phyloP scores from a whole-genome alignment of 1,284 basidiomycete genomes.

The Cerrena zonata region DNA sequence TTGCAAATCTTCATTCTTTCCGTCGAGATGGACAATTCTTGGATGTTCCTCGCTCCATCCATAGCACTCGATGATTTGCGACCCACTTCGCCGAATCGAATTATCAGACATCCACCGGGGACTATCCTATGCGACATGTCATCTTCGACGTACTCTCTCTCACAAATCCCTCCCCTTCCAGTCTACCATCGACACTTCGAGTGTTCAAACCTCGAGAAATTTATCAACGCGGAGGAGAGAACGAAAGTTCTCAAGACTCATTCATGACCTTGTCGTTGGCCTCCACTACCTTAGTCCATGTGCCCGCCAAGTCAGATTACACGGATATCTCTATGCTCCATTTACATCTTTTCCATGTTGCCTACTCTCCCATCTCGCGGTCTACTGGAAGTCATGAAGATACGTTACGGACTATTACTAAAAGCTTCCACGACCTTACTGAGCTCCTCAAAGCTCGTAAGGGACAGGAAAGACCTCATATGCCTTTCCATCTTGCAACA shows the following conservation, averaged over 20 bases:
- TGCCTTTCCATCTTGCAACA: conserved; percentile 67
- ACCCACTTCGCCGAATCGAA: conserved; percentile 9
- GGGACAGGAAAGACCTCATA: conserved; percentile 39
- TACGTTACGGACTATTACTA: conserved; percentile 54
- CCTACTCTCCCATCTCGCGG: conserved; percentile 36
- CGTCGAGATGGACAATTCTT: conserved; percentile 50
- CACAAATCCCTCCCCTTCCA: conserved; percentile 26
- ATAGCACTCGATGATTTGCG: not conserved
- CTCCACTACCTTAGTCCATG: conserved; percentile 50
- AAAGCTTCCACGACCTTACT: conserved; percentile 60
- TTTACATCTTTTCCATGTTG: conserved; percentile 53
- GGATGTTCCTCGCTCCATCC: conserved; percentile 34
- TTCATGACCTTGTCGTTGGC: conserved; percentile 43
- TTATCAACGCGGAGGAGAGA: too few species aligned
- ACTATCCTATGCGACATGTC: conserved; percentile 12
- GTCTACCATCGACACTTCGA: conserved; percentile 15
- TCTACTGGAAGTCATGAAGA: conserved; percentile 25
- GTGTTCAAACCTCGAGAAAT: conserved; percentile 30
- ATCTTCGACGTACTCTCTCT: conserved; percentile 12
- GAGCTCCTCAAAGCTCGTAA: conserved; percentile 52
- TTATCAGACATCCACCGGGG: conserved; percentile 12
- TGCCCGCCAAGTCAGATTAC: conserved; percentile 36
- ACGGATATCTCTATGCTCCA: conserved; percentile 49
- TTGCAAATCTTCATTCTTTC: conserved; percentile 53
- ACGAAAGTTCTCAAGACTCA: conserved; percentile 24